Base-by-base conservation (phyloP, 129 eudicot genomes). In the Deinandra increscens region DNA sequence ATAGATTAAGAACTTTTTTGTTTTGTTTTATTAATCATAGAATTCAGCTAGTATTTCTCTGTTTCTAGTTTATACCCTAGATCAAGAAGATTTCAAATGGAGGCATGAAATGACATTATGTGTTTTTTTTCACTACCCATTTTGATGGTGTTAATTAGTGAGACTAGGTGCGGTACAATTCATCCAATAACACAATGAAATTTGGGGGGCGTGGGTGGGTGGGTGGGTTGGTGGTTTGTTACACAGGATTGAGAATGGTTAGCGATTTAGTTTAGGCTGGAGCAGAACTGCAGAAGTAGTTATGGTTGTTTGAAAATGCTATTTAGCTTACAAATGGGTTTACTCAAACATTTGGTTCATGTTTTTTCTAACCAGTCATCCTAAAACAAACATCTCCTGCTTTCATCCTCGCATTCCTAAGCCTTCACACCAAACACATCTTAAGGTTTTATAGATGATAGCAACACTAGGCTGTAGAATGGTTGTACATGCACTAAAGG, bases 81-180 rank as follows among this genome's bases (percentile, higher is more conserved):
- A 42, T 38, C 71, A 38, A 49, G 71, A 38, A 36, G 61, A 34
- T 26, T 61, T 50, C 64, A 60, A 38, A 38, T 74, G 71, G 64
- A 63, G 64, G 64, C 70, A 29, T 73, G 78, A 63, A 51, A 37
- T 62, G 41, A 19, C 53, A n/a, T 61, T 49, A 61, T 45, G 62
- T 49, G 62, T 73, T 63, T 49, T 48, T 48, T 56, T 61, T 73
- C 31, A 26, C 31, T 26, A 26, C 45, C 34, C 22, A 20, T 18
- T 14, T 15, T 36, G 13, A 36, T 36, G 36, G 49, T 73, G 63
- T 48, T 62, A 49, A 37, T 73, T 58, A 46, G 63, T 36, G 62
- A 49, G 63, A 20, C 49, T 61, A 49, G 69, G 37, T 46, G n/a
- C n/a, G 3, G 20, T 59, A 44, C 44, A 44, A 3, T 29, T 44